These are phyloP conservation scores for Paecilomyces fulvus DNA, from an alignment of 2,329 filamentous ascomycete species.

Conservation along the genomic window DNA sequence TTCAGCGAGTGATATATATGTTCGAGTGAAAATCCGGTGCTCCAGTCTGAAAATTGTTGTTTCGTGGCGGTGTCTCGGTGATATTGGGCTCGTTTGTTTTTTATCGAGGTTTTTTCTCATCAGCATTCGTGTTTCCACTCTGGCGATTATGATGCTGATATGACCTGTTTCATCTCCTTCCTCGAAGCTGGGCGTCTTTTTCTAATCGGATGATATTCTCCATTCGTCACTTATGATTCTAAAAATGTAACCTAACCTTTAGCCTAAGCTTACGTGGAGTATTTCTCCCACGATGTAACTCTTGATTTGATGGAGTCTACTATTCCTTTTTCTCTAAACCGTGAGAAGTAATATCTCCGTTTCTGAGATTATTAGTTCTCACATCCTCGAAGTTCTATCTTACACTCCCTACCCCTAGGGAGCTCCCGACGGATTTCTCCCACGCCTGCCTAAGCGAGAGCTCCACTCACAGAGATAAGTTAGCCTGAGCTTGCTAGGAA, in stretches of 20 bases:
- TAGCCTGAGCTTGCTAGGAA: too few species aligned
- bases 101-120: neutral
- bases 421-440: too few species aligned
- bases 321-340: too few species aligned
- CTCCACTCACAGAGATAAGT: too few species aligned
- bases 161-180: neutral
- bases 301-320: neutral
- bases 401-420: too few species aligned
- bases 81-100: neutral
- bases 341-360: too few species aligned
- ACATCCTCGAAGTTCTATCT: too few species aligned
- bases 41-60: neutral
- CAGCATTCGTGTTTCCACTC: neutral
- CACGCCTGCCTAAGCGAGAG: too few species aligned
- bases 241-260: neutral
- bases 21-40: neutral
- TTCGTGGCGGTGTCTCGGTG: neutral
- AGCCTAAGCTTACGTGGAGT: neutral
- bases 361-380: too few species aligned
- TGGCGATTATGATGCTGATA: neutral
- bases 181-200: neutral
- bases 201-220: neutral
- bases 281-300: neutral
- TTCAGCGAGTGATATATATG: slow-evolving; percentile 3
- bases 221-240: neutral